phyloP scores from a whole-genome alignment of 495 filamentous ascomycete species.

The Hypoxylon fragiforme region DNA sequence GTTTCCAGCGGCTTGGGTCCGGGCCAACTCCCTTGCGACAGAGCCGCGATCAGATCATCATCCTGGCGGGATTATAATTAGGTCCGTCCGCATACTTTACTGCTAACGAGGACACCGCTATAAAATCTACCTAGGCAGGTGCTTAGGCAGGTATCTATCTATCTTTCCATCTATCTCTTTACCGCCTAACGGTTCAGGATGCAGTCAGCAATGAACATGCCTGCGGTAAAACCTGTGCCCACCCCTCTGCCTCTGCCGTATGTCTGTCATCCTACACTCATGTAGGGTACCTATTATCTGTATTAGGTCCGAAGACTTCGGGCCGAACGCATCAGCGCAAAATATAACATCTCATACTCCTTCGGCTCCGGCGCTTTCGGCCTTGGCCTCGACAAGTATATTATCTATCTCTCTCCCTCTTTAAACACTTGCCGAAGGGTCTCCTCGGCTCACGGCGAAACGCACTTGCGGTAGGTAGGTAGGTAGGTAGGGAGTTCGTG shows the following conservation, averaged over 20 bases:
- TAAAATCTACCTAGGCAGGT: too few species aligned
- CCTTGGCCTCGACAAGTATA: conserved; percentile 9
- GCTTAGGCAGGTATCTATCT: too few species aligned
- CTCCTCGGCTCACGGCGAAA: too few species aligned
- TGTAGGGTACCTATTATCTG: background rate
- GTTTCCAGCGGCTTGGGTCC: conserved; percentile 17
- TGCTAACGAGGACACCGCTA: background rate
- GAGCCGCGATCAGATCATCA: background rate
- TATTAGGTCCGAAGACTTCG: conserved; percentile 28
- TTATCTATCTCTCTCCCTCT: too few species aligned
- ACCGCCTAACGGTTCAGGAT: too few species aligned
- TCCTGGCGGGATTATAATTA: conserved; percentile 2
- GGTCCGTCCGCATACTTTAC: conserved; percentile 1
- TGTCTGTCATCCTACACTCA: background rate
- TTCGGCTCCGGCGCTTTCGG: conserved; percentile 11
- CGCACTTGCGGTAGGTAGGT: too few species aligned
- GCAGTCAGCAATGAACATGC: too few species aligned
- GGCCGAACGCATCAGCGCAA: conserved; percentile 13
- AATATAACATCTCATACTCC: background rate
- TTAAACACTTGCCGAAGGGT: background rate
- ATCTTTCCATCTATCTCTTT: too few species aligned
- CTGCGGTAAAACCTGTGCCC: too few species aligned
- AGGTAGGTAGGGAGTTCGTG: too few species aligned
- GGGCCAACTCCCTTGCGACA: background rate
- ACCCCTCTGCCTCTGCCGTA: too few species aligned